Base-by-base conservation (phyloP, 108 stramenopile species). In the Pseudonitzschia multiseries region DNA sequence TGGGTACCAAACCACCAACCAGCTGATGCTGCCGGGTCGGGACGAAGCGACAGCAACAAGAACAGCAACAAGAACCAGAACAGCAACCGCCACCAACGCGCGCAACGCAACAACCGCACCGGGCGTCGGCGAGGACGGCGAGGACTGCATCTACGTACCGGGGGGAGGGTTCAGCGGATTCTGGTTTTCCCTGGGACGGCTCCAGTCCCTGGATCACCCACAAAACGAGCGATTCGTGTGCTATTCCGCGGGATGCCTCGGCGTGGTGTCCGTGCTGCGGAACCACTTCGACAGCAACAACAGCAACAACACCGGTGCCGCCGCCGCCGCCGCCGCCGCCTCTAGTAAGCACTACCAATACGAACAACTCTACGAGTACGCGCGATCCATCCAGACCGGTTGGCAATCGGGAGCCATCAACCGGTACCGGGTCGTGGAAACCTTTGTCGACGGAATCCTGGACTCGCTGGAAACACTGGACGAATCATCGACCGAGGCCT, bases 91-190 rank as follows among this genome's bases (percentile, higher is more conserved):
- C 57, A 5, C 5, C 29, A n/a, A 6, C 29, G 5, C 15, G 9
- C 29, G 5, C 57, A 62, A 62, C 36, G 15, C 36, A 9, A 62
- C 28, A 40, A 36, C 14, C 8, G 43, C 24, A n/a, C n/a, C n/a
- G n/a, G n/a, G n/a, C n/a, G n/a, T n/a, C n/a, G n/a, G n/a, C n/a
- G n/a, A n/a, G n/a, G 46, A 22, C 24, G 24, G 62, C 41, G 22
- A 68, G 36, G 61, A 74, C 41, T 74, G 69, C 60, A 50, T 89
- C 29, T 92, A 83, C 67, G 87, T 89, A 24, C 84, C 82, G 22
- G 91, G 91, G 14, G 88, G 81, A 12, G 91, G 91, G 0, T 92
- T 92, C 66, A 82, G 82, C 1, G 88, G 91, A 29, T 92, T 87
- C 74, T 92, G 87, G 78, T 92, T 85, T 66, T 82, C 83, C 3